These are phyloP conservation scores for Beta vulgaris DNA, from an alignment of 148 eudicot species.

Conservation along the genomic window DNA sequence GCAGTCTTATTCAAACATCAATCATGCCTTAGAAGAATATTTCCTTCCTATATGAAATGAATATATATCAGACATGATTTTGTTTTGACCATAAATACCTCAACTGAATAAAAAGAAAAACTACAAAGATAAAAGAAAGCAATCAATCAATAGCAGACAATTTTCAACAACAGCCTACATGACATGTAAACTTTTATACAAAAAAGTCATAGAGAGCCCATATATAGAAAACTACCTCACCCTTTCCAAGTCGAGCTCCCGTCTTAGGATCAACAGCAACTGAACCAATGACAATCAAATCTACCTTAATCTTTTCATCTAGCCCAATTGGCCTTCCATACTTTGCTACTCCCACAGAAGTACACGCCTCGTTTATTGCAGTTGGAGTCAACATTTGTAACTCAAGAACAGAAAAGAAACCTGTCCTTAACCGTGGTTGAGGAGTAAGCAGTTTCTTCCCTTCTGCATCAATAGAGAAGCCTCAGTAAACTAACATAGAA, in stretches of 20 bases:
- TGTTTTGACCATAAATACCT: background rate
- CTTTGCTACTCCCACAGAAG: slow-evolving; percentile 89
- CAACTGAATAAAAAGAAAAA: background rate
- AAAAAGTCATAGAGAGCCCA: background rate
- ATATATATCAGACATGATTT: background rate
- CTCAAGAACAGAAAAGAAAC: slow-evolving; percentile 88
- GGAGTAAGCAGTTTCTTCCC: slow-evolving; percentile 86
- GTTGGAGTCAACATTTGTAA: slow-evolving; percentile 46
- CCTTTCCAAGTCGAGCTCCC: slow-evolving; percentile 97
- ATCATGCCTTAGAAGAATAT: too few species aligned
- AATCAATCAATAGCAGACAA: slow-evolving; percentile 6
- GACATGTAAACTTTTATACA: too few species aligned
- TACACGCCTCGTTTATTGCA: slow-evolving; percentile 81
- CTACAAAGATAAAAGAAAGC: background rate
- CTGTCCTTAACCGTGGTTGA: slow-evolving; percentile 94
- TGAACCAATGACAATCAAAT: slow-evolving; percentile 83
- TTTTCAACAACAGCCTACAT: background rate
- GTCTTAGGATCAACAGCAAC: slow-evolving; percentile 90
- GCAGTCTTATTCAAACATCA: too few species aligned
- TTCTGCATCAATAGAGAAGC: slow-evolving; percentile 35
- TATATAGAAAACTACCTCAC: slow-evolving; percentile 59
- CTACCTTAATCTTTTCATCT: slow-evolving; percentile 88
- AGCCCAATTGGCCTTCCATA: slow-evolving; percentile 85
- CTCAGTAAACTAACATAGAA: background rate
- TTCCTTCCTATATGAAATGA: background rate